Evolutionary conservation across 306 rosid species (phyloP).

Genomic region (Elaeagnus macrophylla): DNA sequence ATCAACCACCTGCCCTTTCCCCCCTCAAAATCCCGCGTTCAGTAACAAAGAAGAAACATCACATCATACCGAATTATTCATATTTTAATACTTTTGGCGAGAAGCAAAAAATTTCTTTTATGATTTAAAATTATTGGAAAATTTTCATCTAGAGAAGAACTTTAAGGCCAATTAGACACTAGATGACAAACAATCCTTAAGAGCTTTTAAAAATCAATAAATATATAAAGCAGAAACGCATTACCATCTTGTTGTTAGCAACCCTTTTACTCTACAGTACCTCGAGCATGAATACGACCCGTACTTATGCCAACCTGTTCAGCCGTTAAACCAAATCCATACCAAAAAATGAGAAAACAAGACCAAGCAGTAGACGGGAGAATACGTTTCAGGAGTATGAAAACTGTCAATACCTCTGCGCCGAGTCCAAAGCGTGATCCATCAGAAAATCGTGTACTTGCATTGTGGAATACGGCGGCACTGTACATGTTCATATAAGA

Average conservation of each 20-base stretch:
- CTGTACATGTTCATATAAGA: conserved; percentile 31
- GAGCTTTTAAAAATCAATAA: neutral
- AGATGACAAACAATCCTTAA: no score
- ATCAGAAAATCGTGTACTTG: conserved; percentile 65
- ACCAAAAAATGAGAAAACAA: conserved; percentile 6
- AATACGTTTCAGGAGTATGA: neutral
- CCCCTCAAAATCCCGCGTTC: conserved; percentile 77
- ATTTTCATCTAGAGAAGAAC: no score
- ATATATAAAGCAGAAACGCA: neutral
- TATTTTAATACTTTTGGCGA: neutral
- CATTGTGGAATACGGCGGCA: conserved; percentile 82
- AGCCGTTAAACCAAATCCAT: conserved; percentile 9
- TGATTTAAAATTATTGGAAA: no score
- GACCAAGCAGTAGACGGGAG: neutral
- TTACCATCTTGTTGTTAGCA: conserved; percentile 80
- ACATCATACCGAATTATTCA: neutral
- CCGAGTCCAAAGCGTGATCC: conserved; percentile 79
- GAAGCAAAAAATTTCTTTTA: no score
- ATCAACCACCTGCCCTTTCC: conserved; percentile 66
- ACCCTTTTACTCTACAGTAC: conserved; percentile 92
- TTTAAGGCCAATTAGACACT: no score
- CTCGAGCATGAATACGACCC: conserved; percentile 76
- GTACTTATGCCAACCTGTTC: conserved; percentile 76
- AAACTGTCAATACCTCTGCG: conserved; percentile 50
- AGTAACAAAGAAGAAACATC: conserved; percentile 1